phyloP scores from a whole-genome alignment of 495 filamentous ascomycete genomes.

The Neurospora terricola region DNA sequence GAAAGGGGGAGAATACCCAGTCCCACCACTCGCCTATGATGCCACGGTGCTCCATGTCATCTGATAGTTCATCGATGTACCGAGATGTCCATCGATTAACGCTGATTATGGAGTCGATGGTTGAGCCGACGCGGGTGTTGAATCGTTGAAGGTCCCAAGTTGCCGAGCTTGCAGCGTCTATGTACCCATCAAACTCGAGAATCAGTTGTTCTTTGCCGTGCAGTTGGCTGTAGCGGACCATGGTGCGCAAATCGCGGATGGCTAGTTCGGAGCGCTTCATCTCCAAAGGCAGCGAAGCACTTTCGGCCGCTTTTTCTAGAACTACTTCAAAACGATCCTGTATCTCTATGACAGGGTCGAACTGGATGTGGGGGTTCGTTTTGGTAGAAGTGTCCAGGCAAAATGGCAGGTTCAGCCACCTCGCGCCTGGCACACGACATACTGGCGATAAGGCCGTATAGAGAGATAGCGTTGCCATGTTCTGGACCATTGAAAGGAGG shows the following conservation, averaged over 20 bases:
- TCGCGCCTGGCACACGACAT: constrained; percentile 53
- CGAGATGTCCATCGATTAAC: constrained; percentile 52
- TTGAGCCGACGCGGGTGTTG: constrained; percentile 56
- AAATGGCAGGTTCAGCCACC: constrained; percentile 48
- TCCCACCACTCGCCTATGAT: constrained; percentile 27
- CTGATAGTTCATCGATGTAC: constrained; percentile 49
- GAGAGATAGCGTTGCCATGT: constrained; percentile 39
- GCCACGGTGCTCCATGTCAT: constrained; percentile 33
- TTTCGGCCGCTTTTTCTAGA: constrained; percentile 46
- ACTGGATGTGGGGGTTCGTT: constrained; percentile 35
- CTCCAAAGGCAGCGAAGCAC: constrained; percentile 51
- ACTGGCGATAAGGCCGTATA: constrained; percentile 48
- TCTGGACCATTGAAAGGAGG: constrained; percentile 36
- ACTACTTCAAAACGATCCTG: constrained; percentile 59
- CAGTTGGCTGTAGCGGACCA: constrained; percentile 42
- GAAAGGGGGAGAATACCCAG: constrained; percentile 46
- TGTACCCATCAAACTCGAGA: constrained; percentile 56
- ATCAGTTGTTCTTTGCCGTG: constrained; percentile 48
- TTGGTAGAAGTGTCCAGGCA: constrained; percentile 32
- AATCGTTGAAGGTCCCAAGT: constrained; percentile 53
- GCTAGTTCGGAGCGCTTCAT: constrained; percentile 64
- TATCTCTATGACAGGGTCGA: constrained; percentile 55
- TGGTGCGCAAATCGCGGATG: constrained; percentile 61
- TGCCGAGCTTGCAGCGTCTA: constrained; percentile 46
- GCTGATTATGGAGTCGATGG: constrained; percentile 58